Evolutionary conservation across 495 filamentous ascomycete genomes (phyloP).

Genomic region (Cercophora newfieldiana): DNA sequence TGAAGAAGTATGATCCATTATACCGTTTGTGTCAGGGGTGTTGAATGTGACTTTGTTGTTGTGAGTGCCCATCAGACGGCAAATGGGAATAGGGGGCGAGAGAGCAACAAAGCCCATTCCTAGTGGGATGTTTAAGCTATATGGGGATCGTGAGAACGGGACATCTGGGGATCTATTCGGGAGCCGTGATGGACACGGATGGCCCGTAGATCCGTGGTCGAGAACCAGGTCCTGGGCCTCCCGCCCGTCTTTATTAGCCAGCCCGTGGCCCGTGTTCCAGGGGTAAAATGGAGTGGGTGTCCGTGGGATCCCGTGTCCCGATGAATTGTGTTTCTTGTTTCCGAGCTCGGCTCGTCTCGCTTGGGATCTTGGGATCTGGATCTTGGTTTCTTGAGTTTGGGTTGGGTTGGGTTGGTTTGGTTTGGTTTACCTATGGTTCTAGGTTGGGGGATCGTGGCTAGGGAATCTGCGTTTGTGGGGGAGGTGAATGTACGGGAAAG

Average conservation of each 20-base stretch:
- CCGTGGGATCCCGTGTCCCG: neutral
- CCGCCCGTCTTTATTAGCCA: neutral
- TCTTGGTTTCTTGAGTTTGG: no score
- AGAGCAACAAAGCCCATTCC: no score
- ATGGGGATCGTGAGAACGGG: no score
- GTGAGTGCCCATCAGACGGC: no score
- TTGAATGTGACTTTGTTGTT: neutral
- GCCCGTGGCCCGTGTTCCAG: neutral
- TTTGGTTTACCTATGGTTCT: neutral
- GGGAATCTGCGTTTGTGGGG: no score
- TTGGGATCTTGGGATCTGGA: neutral
- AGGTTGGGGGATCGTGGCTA: neutral
- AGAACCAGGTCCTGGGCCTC: neutral
- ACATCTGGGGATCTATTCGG: neutral
- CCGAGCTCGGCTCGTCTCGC: neutral
- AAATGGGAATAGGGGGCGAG: no score
- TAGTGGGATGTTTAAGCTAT: no score
- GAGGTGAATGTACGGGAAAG: no score
- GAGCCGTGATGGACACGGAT: neutral
- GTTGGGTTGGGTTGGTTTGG: no score
- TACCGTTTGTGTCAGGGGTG: no score
- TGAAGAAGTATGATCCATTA: neutral
- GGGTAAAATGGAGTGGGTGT: neutral
- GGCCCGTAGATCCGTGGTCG: neutral
- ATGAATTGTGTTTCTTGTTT: neutral